Base-by-base conservation (phyloP, 352 stramenopile species). In the Pythium sp. region DNA sequence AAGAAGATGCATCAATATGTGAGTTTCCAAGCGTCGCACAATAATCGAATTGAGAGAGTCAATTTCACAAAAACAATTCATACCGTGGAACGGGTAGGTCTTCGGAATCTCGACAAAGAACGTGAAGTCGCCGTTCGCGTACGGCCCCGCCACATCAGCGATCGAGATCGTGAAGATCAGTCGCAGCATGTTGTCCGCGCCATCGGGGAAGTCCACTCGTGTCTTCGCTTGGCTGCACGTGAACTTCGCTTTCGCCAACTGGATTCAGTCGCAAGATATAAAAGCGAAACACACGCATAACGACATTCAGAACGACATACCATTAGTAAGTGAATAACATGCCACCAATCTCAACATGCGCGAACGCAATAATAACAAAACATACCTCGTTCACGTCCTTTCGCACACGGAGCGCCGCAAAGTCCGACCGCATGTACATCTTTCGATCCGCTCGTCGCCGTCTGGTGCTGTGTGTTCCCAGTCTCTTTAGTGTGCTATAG, bases 21-120 rank as follows among this genome's bases (percentile, higher is more conserved):
- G 41, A 64, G 41, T 57, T 51, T 43, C 11, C 22, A 60, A 11
- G 46, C 18, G 20, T 65, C 11, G 67, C 36, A 11, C 7, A 41
- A 51, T 24, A 47, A 49, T 8, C 4, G n/a, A 46, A 22, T 34
- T 34, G 7, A 57, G 47, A n/a, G n/a, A 38, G 20, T 49, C 41
- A 22, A 4, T 18, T 1, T 12, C 43, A 12, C 43, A 22, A 8
- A 28, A 26, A 26, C 30, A 26, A 22, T 4, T 24, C 76, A 64
- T 79, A 95, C 87, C 74, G 60, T 94, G 84, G 65, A 95, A 95
- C 0, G 88, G 88, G 71, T 95, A 95, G 34, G 86, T 91, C 78
- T 90, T 92, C 47, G 88, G 88, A 62, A 95, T 95, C 61, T 94
- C 82, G 18, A 95, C 84, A 61, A 89, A 89, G 69, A 95, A 95